phyloP scores from a whole-genome alignment of 2,329 filamentous ascomycete genomes.

The Apiospora pterosperma region DNA sequence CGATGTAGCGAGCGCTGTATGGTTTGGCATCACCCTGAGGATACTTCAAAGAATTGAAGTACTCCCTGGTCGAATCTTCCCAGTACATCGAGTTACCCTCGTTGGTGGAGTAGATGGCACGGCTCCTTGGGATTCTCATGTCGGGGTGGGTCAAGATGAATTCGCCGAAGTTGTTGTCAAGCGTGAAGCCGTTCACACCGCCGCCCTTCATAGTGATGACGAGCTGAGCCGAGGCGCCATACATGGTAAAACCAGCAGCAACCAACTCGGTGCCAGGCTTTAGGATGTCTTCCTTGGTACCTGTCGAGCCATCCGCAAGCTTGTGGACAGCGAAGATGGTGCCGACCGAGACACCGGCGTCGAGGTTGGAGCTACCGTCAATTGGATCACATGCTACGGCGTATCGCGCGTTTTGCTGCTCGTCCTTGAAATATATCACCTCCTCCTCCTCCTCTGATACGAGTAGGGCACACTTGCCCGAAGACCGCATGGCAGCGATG shows the following conservation, averaged over 20 bases:
- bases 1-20: constrained; percentile 93
- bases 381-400: constrained; percentile 97
- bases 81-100: constrained; percentile 98
- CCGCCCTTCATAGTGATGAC: constrained; percentile 96
- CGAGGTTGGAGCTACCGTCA: constrained; percentile 94
- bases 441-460: constrained; percentile 99
- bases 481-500: constrained; percentile 90
- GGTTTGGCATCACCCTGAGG: constrained; percentile 75
- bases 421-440: constrained; percentile 77
- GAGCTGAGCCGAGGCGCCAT: constrained; percentile 92
- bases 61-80: constrained; percentile 81
- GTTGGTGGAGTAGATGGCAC: constrained; percentile 95
- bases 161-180: constrained; percentile 94
- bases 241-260: constrained; percentile 99
- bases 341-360: constrained; percentile 95
- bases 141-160: constrained; percentile 97
- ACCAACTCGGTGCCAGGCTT: constrained; percentile 88
- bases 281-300: constrained; percentile 81
- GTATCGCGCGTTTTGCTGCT: constrained; percentile 72
- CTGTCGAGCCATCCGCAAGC: constrained; percentile 71
- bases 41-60: constrained; percentile 86
- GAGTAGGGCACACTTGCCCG: constrained; percentile 82
- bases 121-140: constrained; percentile 79
- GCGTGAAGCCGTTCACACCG: constrained; percentile 92
- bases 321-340: constrained; percentile 97